These are phyloP conservation scores for Fraxinus velutina DNA, from an alignment of 305 asterid species.

Conservation along the genomic window DNA sequence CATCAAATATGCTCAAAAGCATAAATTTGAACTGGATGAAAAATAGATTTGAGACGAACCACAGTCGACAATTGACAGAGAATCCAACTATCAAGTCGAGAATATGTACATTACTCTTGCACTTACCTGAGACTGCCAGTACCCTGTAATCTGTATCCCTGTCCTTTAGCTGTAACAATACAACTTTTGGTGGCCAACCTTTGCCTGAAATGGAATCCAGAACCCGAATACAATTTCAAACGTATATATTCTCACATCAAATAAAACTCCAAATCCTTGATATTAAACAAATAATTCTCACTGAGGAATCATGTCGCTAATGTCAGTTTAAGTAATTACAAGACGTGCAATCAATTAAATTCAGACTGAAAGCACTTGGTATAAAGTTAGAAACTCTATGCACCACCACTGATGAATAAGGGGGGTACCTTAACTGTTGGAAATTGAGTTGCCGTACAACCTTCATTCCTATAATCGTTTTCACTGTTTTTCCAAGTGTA, in stretches of 20 bases:
- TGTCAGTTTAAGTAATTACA: background rate
- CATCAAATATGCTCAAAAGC: background rate
- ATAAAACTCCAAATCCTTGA: background rate
- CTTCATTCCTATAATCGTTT: background rate
- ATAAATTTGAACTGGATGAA: background rate
- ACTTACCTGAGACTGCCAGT: background rate
- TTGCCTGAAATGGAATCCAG: background rate
- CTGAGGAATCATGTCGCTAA: background rate
- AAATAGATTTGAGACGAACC: background rate
- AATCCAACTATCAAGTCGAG: background rate
- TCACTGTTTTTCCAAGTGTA: background rate
- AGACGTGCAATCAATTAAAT: background rate
- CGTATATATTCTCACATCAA: background rate
- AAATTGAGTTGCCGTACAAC: background rate
- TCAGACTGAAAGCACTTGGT: conserved; percentile 3
- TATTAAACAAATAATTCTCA: background rate
- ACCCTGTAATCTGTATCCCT: background rate
- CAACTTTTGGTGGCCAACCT: background rate
- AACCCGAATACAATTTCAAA: background rate
- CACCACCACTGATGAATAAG: background rate
- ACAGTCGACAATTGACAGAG: background rate
- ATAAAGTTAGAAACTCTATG: background rate
- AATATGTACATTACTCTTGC: background rate
- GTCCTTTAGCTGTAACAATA: background rate
- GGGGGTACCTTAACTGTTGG: conserved; percentile 7